phyloP scores from a whole-genome alignment of 345 rosid species.

The Isatis tinctoria region DNA sequence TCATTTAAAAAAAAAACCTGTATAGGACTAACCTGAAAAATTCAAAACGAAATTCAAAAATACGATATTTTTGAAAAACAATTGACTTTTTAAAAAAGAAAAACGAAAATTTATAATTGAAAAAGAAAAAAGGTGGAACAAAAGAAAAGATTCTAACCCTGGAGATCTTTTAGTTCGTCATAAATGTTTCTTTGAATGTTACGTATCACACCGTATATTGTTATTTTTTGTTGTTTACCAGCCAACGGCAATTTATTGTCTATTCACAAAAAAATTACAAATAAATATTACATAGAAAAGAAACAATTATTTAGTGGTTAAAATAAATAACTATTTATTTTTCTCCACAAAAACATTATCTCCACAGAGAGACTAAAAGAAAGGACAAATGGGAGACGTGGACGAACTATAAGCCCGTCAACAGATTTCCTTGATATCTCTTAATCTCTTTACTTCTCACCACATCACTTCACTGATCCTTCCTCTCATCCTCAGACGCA shows the following conservation, averaged over 20 bases:
- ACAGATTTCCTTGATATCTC: constrained; percentile 28
- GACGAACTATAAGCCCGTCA: constrained; percentile 49
- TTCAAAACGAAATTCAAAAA: background rate
- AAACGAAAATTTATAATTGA: background rate
- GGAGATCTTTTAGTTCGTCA: background rate
- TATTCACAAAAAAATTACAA: background rate
- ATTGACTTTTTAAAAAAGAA: background rate
- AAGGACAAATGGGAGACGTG: constrained; percentile 46
- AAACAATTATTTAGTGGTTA: background rate
- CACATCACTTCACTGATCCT: constrained; percentile 31
- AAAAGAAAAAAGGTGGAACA: background rate
- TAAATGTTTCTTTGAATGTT: background rate
- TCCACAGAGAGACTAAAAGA: background rate
- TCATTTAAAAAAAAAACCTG: no score
- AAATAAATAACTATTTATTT: background rate
- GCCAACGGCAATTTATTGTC: background rate
- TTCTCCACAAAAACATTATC: constrained; percentile 35
- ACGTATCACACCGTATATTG: background rate
- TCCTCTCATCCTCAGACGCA: background rate
- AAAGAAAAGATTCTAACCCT: background rate
- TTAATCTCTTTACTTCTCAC: constrained; percentile 31
- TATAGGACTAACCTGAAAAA: background rate
- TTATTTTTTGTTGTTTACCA: background rate
- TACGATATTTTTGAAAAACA: background rate
- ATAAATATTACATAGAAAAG: background rate